Evolutionary conservation across 768 basidiomycete species (phyloP).

Genomic region (Mycena amicta): DNA sequence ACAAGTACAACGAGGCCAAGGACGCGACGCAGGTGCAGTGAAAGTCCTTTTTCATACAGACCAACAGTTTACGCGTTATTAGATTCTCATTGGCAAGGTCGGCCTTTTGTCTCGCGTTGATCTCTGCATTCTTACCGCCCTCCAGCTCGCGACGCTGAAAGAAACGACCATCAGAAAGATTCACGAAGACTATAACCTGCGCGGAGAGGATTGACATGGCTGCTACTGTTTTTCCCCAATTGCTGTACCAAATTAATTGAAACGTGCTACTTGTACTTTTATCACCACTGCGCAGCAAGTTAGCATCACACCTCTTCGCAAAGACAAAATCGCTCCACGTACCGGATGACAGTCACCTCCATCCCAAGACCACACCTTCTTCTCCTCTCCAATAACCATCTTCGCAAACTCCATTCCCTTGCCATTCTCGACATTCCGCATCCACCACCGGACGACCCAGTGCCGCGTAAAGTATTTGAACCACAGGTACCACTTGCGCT

Average conservation of each 20-base stretch:
- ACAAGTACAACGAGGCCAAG: constrained; percentile 80
- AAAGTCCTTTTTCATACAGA: constrained; percentile 3
- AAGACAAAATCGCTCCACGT: constrained; percentile 2
- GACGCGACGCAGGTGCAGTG: constrained; percentile 73
- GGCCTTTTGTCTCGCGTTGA: too few relatives aligned
- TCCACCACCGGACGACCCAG: constrained; percentile 44
- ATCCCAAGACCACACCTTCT: constrained; percentile 35
- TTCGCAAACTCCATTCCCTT: constrained; percentile 36
- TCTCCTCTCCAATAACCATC: constrained; percentile 39
- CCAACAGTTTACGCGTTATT: not conserved
- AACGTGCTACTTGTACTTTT: not conserved
- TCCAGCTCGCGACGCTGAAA: constrained; percentile 70
- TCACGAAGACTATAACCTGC: constrained; percentile 70
- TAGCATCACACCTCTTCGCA: not conserved
- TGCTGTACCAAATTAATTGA: not conserved
- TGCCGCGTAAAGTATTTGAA: constrained; percentile 41
- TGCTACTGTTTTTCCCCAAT: too few relatives aligned
- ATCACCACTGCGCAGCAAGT: not conserved
- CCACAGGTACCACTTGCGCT: constrained; percentile 37
- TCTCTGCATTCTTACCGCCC: constrained; percentile 1
- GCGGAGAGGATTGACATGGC: constrained; percentile 26
- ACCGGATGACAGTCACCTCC: constrained; percentile 38
- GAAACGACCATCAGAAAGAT: constrained; percentile 74
- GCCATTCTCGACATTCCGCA: constrained; percentile 32
- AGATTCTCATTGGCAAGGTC: constrained; percentile 84